These are phyloP conservation scores for Trichomonas vaginalis DNA, from an alignment of 208 protist genomes.

Conservation along the genomic window DNA sequence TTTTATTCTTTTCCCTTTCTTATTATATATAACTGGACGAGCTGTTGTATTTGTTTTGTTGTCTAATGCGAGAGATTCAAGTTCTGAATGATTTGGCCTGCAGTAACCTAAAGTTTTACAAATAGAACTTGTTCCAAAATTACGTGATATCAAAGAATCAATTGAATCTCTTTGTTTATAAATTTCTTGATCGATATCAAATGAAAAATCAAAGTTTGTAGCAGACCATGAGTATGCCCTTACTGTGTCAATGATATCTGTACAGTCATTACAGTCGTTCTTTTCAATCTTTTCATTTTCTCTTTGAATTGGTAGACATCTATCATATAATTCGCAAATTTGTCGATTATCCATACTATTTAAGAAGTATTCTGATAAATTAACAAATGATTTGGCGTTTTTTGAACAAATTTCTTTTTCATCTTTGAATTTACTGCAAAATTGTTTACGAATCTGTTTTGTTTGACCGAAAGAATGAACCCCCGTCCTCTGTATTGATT, in stretches of 20 bases:
- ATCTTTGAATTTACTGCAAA: background rate
- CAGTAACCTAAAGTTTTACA: background rate
- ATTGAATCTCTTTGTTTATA: background rate
- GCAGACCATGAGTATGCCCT: background rate
- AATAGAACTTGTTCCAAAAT: background rate
- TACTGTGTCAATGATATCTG: background rate
- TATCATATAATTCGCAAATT: background rate
- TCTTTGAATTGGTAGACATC: background rate
- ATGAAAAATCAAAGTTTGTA: background rate
- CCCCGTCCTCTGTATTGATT: background rate
- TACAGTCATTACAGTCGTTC: background rate
- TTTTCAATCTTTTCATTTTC: background rate
- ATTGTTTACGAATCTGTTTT: background rate
- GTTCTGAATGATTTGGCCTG: background rate
- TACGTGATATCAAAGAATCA: background rate
- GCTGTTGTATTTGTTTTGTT: background rate
- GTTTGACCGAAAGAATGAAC: background rate
- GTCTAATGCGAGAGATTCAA: background rate
- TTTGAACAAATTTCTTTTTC: background rate
- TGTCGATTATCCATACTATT: background rate
- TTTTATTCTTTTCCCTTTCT: background rate
- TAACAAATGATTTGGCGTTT: background rate
- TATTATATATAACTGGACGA: background rate
- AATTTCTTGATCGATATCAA: background rate
- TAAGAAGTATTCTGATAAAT: background rate